Conservation (phyloP, 2,329 filamentous ascomycete genomes). For the Colletotrichum camelliae region DNA sequence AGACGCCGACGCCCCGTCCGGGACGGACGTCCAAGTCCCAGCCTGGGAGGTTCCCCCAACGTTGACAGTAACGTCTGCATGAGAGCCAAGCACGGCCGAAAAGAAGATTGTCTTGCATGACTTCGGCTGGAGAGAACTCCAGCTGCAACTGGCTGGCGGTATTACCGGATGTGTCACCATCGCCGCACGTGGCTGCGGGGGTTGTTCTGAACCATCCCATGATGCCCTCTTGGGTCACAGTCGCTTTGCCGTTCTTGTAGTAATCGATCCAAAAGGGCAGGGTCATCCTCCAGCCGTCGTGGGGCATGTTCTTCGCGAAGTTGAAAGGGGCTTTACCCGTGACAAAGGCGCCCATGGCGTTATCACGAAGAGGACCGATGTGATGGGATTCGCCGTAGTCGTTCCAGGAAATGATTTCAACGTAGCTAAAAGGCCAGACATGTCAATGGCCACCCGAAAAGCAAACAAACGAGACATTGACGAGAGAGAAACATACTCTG, state of each 20-base stretch:
- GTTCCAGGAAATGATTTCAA: conserved; percentile 54
- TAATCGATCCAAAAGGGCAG: conserved; percentile 54
- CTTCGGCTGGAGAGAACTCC: conserved; percentile 16
- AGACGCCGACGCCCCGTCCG: conserved; percentile 27
- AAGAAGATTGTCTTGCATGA: conserved; percentile 28
- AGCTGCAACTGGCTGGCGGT: conserved; percentile 29
- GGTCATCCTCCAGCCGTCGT: conserved; percentile 52
- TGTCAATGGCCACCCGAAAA: neutral
- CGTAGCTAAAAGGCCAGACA: neutral
- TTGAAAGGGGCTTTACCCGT: conserved; percentile 41
- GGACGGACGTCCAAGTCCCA: neutral
- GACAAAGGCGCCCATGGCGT: conserved; percentile 23
- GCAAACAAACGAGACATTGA: conserved; percentile 40
- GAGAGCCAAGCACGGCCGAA: conserved; percentile 25
- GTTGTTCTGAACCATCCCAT: conserved; percentile 36
- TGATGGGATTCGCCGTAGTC: conserved; percentile 62
- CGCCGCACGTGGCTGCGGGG: conserved; percentile 24
- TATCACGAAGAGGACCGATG: conserved; percentile 50
- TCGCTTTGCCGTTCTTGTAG: conserved; percentile 48
- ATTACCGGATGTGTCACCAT: conserved; percentile 34
- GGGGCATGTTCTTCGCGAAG: conserved; percentile 52
- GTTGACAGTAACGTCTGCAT: conserved; percentile 25
- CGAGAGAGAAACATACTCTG: neutral
- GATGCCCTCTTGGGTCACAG: conserved; percentile 29
- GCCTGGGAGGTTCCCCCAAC: conserved; percentile 25